phyloP scores from a whole-genome alignment of 2,329 filamentous ascomycete genomes.

The Colletotrichum eremochloae region DNA sequence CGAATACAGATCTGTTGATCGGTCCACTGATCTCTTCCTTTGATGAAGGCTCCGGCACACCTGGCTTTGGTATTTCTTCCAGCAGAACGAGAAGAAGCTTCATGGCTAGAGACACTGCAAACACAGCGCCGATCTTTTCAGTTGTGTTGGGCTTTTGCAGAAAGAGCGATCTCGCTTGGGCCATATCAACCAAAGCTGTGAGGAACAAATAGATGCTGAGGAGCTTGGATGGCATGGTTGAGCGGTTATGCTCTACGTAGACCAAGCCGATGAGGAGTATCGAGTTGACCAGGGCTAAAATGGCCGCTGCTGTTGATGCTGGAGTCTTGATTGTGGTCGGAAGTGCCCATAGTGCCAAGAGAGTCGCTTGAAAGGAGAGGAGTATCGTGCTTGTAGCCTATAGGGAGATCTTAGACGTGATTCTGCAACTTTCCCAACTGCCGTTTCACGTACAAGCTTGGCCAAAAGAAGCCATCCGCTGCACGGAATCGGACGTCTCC shows the following conservation, averaged over 20 bases:
- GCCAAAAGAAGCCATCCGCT: conserved; percentile 38
- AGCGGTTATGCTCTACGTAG: background rate
- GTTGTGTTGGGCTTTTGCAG: background rate
- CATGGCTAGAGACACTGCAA: background rate
- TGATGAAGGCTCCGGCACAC: background rate
- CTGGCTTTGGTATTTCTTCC: background rate
- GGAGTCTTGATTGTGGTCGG: conserved; percentile 1
- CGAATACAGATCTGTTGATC: background rate
- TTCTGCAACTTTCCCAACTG: background rate
- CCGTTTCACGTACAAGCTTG: conserved; percentile 43
- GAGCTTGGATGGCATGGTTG: background rate
- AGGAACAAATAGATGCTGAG: background rate
- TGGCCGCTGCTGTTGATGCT: conserved; percentile 48
- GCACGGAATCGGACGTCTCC: conserved; percentile 24
- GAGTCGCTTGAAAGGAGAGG: conserved; percentile 7
- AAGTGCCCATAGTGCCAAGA: conserved; percentile 30
- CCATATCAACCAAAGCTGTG: background rate
- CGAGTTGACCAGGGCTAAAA: conserved; percentile 49
- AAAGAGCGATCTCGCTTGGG: background rate
- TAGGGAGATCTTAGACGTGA: background rate
- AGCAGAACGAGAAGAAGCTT: background rate
- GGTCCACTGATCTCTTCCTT: background rate
- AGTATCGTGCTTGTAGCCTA: background rate
- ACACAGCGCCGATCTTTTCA: background rate
- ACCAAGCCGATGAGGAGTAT: conserved; percentile 43